Conservation (phyloP, 257 asterid genomes). For the Capsicum pubescens region DNA sequence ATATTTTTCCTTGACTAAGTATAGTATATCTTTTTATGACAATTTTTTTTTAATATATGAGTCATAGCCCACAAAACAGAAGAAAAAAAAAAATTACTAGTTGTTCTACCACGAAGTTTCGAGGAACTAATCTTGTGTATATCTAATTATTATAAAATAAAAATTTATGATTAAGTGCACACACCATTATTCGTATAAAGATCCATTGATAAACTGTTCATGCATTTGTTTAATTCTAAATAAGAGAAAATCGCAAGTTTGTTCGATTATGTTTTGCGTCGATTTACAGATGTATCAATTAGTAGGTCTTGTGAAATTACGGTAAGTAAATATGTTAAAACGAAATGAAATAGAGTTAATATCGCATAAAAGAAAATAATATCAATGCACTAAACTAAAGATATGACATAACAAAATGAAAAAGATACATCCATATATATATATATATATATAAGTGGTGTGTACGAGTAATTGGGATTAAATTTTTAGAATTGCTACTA, state of each 20-base stretch:
- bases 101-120: background rate
- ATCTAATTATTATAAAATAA: background rate
- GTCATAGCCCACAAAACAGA: constrained; percentile 12
- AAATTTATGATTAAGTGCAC: background rate
- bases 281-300: background rate
- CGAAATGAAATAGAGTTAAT: background rate
- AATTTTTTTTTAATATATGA: background rate
- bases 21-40: background rate
- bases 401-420: too few species aligned
- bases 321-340: background rate
- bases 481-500: too few species aligned
- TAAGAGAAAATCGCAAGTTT: background rate
- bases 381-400: background rate
- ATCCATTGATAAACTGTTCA: background rate
- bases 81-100: background rate
- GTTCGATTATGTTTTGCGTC: background rate
- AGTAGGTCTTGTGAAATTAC: too few species aligned
- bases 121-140: background rate
- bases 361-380: too few species aligned
- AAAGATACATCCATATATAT: too few species aligned
- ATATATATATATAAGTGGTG: too few species aligned
- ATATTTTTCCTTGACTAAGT: background rate
- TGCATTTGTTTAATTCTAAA: background rate
- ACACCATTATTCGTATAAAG: background rate
- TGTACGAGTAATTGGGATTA: too few species aligned